Base-by-base conservation (phyloP, 352 stramenopile genomes). In the Halophytophthora batemanensis region DNA sequence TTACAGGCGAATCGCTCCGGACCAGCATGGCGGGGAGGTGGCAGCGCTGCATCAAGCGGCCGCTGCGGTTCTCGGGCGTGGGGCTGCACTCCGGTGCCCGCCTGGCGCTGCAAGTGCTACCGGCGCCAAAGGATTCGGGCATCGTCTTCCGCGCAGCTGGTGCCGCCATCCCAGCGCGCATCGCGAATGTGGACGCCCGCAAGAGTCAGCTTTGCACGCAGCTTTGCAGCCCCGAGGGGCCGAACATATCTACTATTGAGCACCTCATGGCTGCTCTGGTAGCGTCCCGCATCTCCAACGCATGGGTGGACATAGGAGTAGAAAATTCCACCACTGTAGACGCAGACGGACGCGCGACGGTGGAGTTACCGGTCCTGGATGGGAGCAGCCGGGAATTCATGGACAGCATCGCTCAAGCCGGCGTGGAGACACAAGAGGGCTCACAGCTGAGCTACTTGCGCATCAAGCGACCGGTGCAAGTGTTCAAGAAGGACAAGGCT, bases 341-440 rank as follows among this genome's bases (percentile, higher is more conserved):
- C 18, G 31, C 21, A 14, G 34, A 42, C 8, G 19, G 38, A 21
- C 40, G 53, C 17, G 35, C 15, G 14, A 59, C 43, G 6, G 45
- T 76, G 5, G 80, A 90, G 54, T 28, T 90, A 33, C 80, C 80
- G 4, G 74, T 88, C 44, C 58, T 90, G 28, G 80, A 90, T 43
- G 80, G 80, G 8, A 88, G 75, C 51, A 85, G 74, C 47, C 22
- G 63, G 11, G 40, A 69, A 19, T 87, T 79, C 48, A 45, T 78
- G 14, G 44, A 71, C 6, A 65, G 46, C 0, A 75, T 90, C 18
- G 59, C 47, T 14, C 35, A 61, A 0, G 66, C 59, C 0, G 77
- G 80, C 15, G 18, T 85, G 25, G 23, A 65, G 17, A 59, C 69
- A 17, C 64, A 79, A 25, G 10, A 39, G 0, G 50, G 31, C 1